Conservation (phyloP, 768 basidiomycete species). For the Dentipellis fragilis region DNA sequence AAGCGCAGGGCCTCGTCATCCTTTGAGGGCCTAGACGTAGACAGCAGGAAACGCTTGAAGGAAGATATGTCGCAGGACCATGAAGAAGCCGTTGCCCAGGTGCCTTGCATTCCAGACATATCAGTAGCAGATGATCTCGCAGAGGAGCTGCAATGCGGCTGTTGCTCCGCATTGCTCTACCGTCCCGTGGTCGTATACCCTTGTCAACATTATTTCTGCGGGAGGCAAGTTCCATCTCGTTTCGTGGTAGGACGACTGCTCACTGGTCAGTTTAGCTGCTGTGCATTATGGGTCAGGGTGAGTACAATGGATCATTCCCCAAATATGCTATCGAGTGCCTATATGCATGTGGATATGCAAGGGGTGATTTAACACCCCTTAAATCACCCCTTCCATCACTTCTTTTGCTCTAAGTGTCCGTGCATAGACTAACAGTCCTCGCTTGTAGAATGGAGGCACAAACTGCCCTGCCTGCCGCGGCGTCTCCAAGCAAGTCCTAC, state of each 20-base stretch:
- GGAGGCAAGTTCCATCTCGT: constrained; percentile 44
- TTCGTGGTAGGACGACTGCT: not conserved
- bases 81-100: not conserved
- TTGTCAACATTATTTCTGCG: constrained; percentile 88
- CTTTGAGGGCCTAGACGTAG: constrained; percentile 7
- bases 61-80: constrained; percentile 10
- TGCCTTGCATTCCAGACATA: constrained; percentile 4
- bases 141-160: constrained; percentile 76
- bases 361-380: too few relatives aligned
- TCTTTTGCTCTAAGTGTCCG: too few relatives aligned
- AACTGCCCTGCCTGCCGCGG: constrained; percentile 78
- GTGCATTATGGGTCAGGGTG: constrained; percentile 75
- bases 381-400: too few relatives aligned
- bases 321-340: not conserved
- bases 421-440: too few relatives aligned
- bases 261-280: constrained; percentile 42
- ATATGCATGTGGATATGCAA: not conserved
- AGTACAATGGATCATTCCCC: constrained; percentile 26
- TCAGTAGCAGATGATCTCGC: constrained; percentile 51
- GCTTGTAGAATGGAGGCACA: constrained; percentile 65
- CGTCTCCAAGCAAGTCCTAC: constrained; percentile 54
- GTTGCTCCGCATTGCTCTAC: constrained; percentile 76
- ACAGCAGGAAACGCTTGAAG: constrained; percentile 10
- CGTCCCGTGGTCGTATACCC: constrained; percentile 73
- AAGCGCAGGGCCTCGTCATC: constrained; percentile 13